Conservation (phyloP, 345 rosid genomes). For the Sonneratia caseolaris region DNA sequence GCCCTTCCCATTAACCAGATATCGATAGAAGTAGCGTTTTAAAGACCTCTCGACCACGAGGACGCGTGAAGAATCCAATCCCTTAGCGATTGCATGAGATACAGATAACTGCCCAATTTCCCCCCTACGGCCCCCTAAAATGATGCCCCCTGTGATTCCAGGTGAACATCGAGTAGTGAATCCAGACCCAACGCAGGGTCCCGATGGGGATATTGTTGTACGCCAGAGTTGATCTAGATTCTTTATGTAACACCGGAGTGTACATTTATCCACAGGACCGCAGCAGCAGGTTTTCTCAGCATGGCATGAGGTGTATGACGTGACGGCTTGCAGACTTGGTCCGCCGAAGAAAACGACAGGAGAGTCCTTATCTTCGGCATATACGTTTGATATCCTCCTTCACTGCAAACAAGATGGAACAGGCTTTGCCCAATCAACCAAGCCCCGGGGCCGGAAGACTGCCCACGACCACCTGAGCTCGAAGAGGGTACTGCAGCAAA, state of each 20-base stretch:
- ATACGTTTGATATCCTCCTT: constrained; percentile 25
- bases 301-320: constrained; percentile 11
- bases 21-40: neutral
- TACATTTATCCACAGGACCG: neutral
- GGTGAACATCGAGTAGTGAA: no score
- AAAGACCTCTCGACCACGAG: neutral
- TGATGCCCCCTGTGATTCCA: no score
- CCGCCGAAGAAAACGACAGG: constrained; percentile 19
- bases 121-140: no score
- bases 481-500: constrained; percentile 27
- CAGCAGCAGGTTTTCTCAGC: neutral
- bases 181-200: no score
- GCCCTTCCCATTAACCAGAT: neutral
- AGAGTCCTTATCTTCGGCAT: constrained; percentile 27
- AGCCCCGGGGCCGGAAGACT: constrained; percentile 3
- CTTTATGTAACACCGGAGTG: neutral
- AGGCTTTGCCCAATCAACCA: constrained; percentile 7
- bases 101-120: no score
- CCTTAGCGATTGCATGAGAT: no score
- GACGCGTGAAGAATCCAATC: no score
- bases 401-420: constrained; percentile 14
- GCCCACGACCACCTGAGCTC: constrained; percentile 14
- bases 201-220: no score
- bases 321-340: constrained; percentile 4
- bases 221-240: no score